phyloP scores from a whole-genome alignment of 805 yeast species.

The Vanderwaltozyma yarrowii region DNA sequence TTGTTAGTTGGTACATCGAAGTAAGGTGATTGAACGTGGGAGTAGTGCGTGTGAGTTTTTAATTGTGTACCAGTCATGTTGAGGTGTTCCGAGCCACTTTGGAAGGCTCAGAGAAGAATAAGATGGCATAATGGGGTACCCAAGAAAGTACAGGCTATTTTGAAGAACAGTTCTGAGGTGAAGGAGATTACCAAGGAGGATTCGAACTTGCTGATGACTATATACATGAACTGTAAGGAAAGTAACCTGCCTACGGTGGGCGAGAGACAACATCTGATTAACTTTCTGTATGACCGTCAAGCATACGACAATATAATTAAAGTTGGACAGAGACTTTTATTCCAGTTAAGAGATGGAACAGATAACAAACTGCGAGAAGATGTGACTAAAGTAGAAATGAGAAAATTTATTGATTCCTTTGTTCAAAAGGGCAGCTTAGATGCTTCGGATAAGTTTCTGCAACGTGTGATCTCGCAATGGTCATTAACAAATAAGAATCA shows the following conservation, averaged over 20 bases:
- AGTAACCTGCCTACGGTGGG: not conserved
- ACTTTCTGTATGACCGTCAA: slow-evolving; percentile 10
- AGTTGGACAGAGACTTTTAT: slow-evolving; percentile 12
- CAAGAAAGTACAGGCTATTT: not conserved
- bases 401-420: slow-evolving; percentile 13
- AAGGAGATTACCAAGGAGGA: not conserved
- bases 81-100: not conserved
- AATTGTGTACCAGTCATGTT: too few relatives aligned
- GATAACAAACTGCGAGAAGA: slow-evolving; percentile 1
- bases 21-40: too few relatives aligned
- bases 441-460: slow-evolving; percentile 9
- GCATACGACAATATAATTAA: slow-evolving; percentile 11
- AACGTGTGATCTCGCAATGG: slow-evolving; percentile 14
- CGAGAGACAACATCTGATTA: slow-evolving; percentile 12
- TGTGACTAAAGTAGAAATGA: slow-evolving; percentile 8
- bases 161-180: not conserved
- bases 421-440: slow-evolving; percentile 6
- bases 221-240: not conserved
- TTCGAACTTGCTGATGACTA: not conserved
- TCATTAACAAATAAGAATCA: slow-evolving; percentile 11
- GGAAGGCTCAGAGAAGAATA: not conserved
- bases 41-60: too few relatives aligned
- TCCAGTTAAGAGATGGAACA: slow-evolving; percentile 2
- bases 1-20: too few relatives aligned
- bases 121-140: not conserved